Base-by-base conservation (phyloP, 2,329 filamentous ascomycete species). In the Leptographium lundbergii region DNA sequence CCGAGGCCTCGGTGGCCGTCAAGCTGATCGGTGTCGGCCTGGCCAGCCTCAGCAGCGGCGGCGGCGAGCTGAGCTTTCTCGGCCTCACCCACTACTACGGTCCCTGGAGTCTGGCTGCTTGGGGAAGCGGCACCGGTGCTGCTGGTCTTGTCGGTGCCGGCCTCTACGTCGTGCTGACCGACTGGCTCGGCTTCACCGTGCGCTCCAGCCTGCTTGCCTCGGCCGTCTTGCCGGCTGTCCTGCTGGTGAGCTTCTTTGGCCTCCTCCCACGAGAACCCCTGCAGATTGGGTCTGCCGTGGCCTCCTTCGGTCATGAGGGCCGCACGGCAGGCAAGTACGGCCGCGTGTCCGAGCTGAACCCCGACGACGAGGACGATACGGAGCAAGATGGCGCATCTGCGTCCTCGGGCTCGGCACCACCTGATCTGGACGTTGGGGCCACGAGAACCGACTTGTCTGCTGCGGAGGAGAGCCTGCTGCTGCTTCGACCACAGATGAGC, bases 71-170 rank as follows among this genome's bases (percentile, higher is more conserved):
- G 61, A 95, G 87, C 71, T 96, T 97, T 68, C 75, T 99, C 6
- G 88, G 90, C 1, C 73, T 99, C 67, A 95, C 92, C 17, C 92
- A 97, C 70, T 96, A 88, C 74, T 97, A 97, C 67, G 94, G 92
- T 0, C 85, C 84, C 10, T 86, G 89, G 71, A 90, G 89, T 65
- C 78, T 97, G 22, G 91, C 91, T 0, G 86, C 89, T 42, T 99
- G 94, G 94, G 88, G 90, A 0, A 92, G 88, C 63, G 92, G 92
- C 0, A 96, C 92, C 0, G 92, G 92, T 1, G 92, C 88, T 0
- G 92, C 92, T 0, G 92, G 92, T 0, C 71, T 99, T 60, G 78
- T 92, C 0, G 94, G 94, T 6, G 90, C 92, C 0, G 91, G 91
- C 0, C 78, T 92, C 17, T 99, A 97, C 72, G 89, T 95, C 9